Percentiles rank a stretch among this genome's conserved stretches.
Conservation (phyloP, 768 basidiomycete species). For the Suillus placidus region DNA sequence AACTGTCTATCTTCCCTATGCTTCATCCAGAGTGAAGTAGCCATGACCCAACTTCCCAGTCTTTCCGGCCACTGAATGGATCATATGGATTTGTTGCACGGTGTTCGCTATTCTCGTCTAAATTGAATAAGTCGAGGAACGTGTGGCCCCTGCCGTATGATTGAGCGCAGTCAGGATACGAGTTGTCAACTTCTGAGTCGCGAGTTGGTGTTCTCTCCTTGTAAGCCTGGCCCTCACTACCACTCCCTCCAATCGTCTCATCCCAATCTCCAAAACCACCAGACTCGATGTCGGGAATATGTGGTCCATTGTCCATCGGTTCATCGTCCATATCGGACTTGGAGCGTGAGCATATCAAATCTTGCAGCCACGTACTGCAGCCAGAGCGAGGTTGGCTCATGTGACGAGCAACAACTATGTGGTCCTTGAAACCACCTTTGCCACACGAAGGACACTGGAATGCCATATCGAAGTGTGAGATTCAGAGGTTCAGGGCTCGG, state of each 20-base stretch:
- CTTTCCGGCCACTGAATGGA: not conserved
- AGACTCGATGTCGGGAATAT: not conserved
- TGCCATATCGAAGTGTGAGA: too few species aligned
- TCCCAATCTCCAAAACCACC: not conserved
- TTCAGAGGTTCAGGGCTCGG: too few species aligned
- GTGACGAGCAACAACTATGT: not conserved
- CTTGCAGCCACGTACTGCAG: not conserved
- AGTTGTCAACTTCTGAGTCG: not conserved
- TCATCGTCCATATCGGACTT: not conserved
- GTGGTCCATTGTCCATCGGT: not conserved
- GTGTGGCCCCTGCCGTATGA: not conserved
- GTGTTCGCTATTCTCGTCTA: not conserved
- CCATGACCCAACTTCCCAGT: not conserved
- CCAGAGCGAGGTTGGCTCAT: not conserved
- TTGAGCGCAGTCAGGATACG: not conserved
- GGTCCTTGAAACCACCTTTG: not conserved
- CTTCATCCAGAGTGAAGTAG: constrained; percentile 26
- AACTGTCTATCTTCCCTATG: constrained; percentile 31
- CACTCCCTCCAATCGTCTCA: not conserved
- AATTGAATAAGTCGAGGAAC: too few species aligned
- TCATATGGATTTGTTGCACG: not conserved
- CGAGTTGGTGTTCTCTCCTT: not conserved
- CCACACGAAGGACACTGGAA: not conserved
- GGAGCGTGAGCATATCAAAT: not conserved
- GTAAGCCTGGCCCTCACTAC: not conserved